Evolutionary conservation across 768 basidiomycete genomes (phyloP).

Genomic region (Hortiboletus campestris): DNA sequence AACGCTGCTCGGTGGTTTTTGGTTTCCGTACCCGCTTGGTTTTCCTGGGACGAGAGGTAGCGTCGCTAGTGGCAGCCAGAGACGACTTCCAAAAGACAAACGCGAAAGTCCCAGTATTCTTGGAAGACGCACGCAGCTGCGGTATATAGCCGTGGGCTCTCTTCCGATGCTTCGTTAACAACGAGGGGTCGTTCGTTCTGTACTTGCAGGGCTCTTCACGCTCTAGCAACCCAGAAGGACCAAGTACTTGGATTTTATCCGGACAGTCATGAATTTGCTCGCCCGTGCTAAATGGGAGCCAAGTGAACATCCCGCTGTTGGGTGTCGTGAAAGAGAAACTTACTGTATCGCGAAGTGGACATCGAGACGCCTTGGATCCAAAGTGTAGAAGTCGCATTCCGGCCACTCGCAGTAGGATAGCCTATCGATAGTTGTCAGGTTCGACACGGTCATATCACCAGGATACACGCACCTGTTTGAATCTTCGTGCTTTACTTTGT

Average conservation of each 20-base stretch:
- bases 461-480: slow-evolving; percentile 4
- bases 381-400: slow-evolving; percentile 8
- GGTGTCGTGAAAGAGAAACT: neutral
- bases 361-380: neutral
- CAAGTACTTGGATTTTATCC: neutral
- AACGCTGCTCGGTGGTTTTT: neutral
- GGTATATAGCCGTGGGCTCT: slow-evolving; percentile 13
- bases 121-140: neutral
- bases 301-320: neutral
- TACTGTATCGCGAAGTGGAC: slow-evolving; percentile 13
- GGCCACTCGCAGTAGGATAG: slow-evolving; percentile 3
- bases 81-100: neutral
- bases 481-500: slow-evolving; percentile 5
- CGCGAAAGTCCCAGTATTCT: too few relatives aligned
- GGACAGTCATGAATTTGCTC: slow-evolving; percentile 6
- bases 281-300: slow-evolving; percentile 13
- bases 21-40: neutral
- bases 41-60: neutral
- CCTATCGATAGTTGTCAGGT: neutral
- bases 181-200: slow-evolving; percentile 14
- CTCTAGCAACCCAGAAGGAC: neutral
- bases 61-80: too few relatives aligned
- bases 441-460: neutral
- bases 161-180: slow-evolving; percentile 16
- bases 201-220: neutral